These are phyloP conservation scores for Arxiozyma heterogenica DNA, from an alignment of 1,139 yeast species.

Conservation along the genomic window DNA sequence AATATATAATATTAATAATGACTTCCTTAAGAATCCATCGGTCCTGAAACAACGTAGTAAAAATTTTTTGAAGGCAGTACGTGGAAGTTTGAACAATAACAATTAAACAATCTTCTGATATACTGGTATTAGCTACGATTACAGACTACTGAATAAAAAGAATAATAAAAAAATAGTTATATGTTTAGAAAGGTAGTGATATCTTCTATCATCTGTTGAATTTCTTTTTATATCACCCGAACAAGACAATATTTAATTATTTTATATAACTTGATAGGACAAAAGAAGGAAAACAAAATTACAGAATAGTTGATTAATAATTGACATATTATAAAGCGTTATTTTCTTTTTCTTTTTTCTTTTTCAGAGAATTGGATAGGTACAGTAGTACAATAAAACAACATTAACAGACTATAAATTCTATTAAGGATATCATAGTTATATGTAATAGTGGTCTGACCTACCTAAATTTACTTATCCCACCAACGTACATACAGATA, in stretches of 20 bases:
- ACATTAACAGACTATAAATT: not conserved
- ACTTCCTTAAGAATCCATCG: too few relatives aligned
- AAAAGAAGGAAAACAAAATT: not conserved
- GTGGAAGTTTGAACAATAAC: not conserved
- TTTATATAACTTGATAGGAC: too few relatives aligned
- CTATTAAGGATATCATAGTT: not conserved
- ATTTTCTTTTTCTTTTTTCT: not conserved
- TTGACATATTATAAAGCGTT: not conserved
- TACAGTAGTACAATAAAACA: not conserved
- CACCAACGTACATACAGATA: not conserved
- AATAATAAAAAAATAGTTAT: too few relatives aligned
- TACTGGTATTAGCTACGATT: too few relatives aligned
- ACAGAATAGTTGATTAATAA: too few relatives aligned
- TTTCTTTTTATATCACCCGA: not conserved
- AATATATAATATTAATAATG: too few relatives aligned
- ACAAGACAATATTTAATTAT: not conserved
- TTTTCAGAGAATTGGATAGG: not conserved
- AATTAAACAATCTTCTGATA: too few relatives aligned
- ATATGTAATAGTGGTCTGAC: not conserved
- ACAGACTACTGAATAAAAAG: too few relatives aligned
- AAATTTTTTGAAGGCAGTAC: not conserved
- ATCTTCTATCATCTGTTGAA: not conserved
- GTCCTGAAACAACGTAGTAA: too few relatives aligned
- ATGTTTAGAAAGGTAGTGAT: not conserved
- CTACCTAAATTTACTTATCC: not conserved